phyloP scores from a whole-genome alignment of 257 asterid species.

The Lantana camara region DNA sequence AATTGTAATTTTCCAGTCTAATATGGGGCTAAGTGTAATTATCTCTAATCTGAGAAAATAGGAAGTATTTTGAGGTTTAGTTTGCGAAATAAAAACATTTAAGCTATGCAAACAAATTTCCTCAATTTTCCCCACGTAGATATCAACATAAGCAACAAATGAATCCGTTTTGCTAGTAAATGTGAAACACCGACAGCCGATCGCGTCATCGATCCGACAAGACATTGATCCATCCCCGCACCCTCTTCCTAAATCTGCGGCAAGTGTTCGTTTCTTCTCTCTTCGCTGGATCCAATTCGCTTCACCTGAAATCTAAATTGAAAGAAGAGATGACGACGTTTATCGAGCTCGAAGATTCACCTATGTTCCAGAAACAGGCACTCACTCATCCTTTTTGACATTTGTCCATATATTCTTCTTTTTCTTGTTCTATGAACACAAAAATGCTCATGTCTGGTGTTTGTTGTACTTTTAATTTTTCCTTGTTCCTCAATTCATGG shows the following conservation, averaged over 20 bases:
- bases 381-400: neutral
- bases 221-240: constrained; percentile 5
- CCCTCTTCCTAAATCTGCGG: constrained; percentile 18
- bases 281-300: constrained; percentile 30
- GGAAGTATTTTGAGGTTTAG: too few species aligned
- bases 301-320: constrained; percentile 19
- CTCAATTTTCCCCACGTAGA: too few species aligned
- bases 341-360: constrained; percentile 92
- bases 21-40: too few species aligned
- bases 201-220: constrained; percentile 26
- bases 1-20: too few species aligned
- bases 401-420: neutral
- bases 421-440: neutral
- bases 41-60: too few species aligned
- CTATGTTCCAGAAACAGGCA: constrained; percentile 97
- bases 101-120: neutral
- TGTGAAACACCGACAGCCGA: constrained; percentile 21
- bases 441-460: neutral
- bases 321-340: constrained; percentile 61
- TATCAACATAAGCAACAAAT: too few species aligned
- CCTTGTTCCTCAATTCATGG: constrained; percentile 16
- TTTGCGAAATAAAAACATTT: too few species aligned
- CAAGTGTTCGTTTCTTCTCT: constrained; percentile 14
- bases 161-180: too few species aligned
- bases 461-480: neutral